Conservation (phyloP, 176 grass and related monocot species). For the Carex pumila region DNA sequence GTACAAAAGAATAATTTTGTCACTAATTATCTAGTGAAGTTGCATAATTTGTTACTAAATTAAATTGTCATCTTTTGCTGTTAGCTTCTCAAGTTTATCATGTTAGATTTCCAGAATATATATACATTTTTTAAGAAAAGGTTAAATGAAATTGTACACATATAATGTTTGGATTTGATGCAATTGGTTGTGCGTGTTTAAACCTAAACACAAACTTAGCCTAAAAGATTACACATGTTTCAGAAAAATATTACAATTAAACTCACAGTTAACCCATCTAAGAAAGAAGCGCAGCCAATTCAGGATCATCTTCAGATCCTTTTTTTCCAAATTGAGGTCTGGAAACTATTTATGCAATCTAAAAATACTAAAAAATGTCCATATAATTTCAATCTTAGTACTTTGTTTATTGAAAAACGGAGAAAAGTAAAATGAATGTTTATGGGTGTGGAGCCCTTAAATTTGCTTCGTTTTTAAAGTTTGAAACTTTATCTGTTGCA, state of each 20-base stretch:
- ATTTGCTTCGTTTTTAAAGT: background rate
- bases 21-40: background rate
- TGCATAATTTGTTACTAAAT: constrained; percentile 21
- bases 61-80: constrained; percentile 1
- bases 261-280: background rate
- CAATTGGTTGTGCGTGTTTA: constrained; percentile 1
- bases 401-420: background rate
- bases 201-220: background rate
- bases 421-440: background rate
- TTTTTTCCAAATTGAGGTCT: background rate
- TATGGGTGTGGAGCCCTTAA: background rate
- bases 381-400: background rate
- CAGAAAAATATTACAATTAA: background rate
- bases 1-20: constrained; percentile 5
- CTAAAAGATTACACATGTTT: background rate
- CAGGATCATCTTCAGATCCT: background rate
- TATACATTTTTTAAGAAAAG: background rate
- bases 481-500: background rate
- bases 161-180: background rate
- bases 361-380: background rate
- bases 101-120: constrained; percentile 5
- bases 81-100: background rate
- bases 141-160: background rate
- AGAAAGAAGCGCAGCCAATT: background rate
- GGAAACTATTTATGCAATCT: background rate